These are phyloP conservation scores for Haberlea rhodopensis DNA, from an alignment of 257 asterid species.

Conservation along the genomic window DNA sequence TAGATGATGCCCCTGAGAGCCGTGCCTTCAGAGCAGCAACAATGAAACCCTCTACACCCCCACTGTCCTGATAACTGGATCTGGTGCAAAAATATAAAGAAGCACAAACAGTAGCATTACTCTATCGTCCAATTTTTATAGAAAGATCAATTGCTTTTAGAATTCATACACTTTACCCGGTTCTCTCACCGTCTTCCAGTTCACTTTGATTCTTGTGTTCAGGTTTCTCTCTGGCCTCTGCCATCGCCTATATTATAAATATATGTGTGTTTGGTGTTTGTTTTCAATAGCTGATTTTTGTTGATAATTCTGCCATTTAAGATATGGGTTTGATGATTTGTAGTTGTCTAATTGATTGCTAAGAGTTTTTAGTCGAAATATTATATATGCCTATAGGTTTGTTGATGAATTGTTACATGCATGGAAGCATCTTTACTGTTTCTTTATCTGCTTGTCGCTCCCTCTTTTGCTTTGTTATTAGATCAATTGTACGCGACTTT, in stretches of 20 bases:
- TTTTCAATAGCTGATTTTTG: slow-evolving; percentile 11
- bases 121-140: too few relatives aligned
- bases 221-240: slow-evolving; percentile 35
- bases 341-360: neutral
- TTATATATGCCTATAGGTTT: neutral
- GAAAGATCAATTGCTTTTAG: too few relatives aligned
- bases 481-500: neutral
- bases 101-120: too few relatives aligned
- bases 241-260: neutral
- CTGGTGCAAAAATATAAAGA: too few relatives aligned
- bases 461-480: neutral
- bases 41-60: too few relatives aligned
- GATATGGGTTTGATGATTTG: neutral
- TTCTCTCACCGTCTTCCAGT: too few relatives aligned
- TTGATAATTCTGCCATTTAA: neutral
- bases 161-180: too few relatives aligned
- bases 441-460: neutral
- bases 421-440: slow-evolving; percentile 5
- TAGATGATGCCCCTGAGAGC: too few relatives aligned
- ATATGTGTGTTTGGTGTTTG: neutral
- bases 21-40: too few relatives aligned
- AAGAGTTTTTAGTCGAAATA: neutral
- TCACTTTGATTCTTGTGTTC: neutral
- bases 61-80: too few relatives aligned
- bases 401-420: neutral